Percentiles rank a stretch among this genome's conserved stretches.
Evolutionary conservation across 129 eudicot genomes (phyloP).

Genomic region (Scalesia atractyloides): DNA sequence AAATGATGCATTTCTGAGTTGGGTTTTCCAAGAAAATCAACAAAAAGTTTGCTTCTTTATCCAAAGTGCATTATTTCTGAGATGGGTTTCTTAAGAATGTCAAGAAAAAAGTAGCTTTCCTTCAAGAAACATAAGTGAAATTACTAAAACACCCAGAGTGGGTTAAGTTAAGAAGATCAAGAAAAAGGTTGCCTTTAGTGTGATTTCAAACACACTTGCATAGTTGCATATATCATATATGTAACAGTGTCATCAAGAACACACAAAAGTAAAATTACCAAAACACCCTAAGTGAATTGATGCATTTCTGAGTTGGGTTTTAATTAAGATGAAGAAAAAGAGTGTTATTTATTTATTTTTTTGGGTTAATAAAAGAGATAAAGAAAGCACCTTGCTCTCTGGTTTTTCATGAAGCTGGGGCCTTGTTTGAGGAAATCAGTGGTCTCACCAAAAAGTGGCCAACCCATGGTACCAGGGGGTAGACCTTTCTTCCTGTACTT

Average conservation of each 20-base stretch:
- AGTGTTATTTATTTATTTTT: too few relatives aligned
- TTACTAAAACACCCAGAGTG: slow-evolving; percentile 5
- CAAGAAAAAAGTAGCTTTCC: slow-evolving; percentile 21
- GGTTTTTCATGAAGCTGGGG: slow-evolving; percentile 90
- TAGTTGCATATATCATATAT: background rate
- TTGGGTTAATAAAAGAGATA: background rate
- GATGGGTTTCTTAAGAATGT: slow-evolving; percentile 21
- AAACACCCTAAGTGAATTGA: slow-evolving; percentile 10
- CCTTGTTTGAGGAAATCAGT: slow-evolving; percentile 97
- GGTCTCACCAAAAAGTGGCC: slow-evolving; percentile 99
- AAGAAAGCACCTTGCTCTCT: slow-evolving; percentile 85
- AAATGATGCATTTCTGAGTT: slow-evolving; percentile 32
- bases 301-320: slow-evolving; percentile 24
- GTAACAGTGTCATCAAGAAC: background rate
- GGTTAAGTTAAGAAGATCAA: slow-evolving; percentile 11
- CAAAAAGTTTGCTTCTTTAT: slow-evolving; percentile 19
- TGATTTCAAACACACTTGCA: background rate
- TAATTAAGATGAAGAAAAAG: slow-evolving; percentile 19
- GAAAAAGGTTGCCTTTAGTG: background rate
- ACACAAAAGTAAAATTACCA: slow-evolving; percentile 3
- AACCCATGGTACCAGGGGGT: slow-evolving; percentile 99
- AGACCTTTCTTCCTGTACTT: slow-evolving; percentile 80
- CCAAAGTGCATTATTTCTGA: slow-evolving; percentile 16
- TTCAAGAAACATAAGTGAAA: slow-evolving; percentile 10
- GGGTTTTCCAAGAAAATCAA: slow-evolving; percentile 25